Conservation (phyloP, 2,329 filamentous ascomycete species). For the Stagonosporopsis cucurbitacearum region DNA sequence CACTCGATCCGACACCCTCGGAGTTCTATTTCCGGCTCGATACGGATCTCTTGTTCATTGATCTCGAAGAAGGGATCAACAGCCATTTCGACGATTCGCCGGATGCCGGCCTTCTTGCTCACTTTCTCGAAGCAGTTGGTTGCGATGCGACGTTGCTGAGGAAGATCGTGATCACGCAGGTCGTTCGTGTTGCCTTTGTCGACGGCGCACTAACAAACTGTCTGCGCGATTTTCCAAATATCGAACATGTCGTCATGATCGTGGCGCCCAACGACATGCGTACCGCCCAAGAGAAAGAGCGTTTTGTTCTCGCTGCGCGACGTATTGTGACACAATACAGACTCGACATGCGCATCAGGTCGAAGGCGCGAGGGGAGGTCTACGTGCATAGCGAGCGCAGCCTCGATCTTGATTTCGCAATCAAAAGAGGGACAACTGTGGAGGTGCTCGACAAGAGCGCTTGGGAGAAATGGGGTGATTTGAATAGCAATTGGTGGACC, state of each 20-base stretch:
- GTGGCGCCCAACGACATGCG: constrained; percentile 15
- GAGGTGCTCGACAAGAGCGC: background rate
- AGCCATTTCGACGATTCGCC: constrained; percentile 32
- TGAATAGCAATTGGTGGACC: constrained; percentile 10
- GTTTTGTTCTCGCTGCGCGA: constrained; percentile 25
- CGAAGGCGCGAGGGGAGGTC: constrained; percentile 8
- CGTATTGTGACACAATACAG: constrained; percentile 30
- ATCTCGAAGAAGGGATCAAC: constrained; percentile 16
- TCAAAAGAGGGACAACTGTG: background rate
- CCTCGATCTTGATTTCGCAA: constrained; percentile 11
- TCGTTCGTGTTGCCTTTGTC: constrained; percentile 20
- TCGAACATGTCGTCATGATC: constrained; percentile 28
- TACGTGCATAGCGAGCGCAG: constrained; percentile 9
- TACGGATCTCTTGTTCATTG: constrained; percentile 27
- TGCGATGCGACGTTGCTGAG: constrained; percentile 17
- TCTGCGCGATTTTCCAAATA: constrained; percentile 26
- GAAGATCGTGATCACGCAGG: constrained; percentile 24
- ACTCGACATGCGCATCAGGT: constrained; percentile 16
- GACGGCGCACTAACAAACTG: constrained; percentile 30
- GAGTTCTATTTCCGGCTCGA: constrained; percentile 31
- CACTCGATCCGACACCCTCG: background rate
- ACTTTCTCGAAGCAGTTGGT: constrained; percentile 21
- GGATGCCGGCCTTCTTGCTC: constrained; percentile 26
- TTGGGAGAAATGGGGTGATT: constrained; percentile 2
- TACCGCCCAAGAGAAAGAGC: constrained; percentile 13